Evolutionary conservation across 208 protist species (phyloP), one percentile per base, ranked within the genome.

Genomic region (Acanthamoeba royreba): DNA sequence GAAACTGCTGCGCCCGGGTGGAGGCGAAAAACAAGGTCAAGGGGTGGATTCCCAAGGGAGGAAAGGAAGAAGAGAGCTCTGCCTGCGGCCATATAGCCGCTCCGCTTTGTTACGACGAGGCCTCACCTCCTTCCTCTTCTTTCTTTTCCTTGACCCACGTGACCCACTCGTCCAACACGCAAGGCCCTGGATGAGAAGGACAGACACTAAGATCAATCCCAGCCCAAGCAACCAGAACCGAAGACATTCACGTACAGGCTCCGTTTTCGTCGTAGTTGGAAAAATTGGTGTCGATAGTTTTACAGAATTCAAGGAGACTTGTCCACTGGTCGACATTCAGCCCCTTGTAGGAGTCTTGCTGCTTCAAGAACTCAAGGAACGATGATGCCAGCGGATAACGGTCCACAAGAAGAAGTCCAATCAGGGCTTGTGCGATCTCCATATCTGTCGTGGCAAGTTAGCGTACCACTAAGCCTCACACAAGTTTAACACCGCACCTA

Each of bases 241-340:
- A 33, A 90, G 42, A 19, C 19, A 47, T n/a, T n/a, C 5, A n/a
- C 86, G 53, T 92, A 92, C 86, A 92, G 2, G 86, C 86, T 22
- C 86, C 86, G 58, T 92, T 92, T n/a, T 92, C 86, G 43, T 92
- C 86, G 61, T 92, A 92, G 86, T 92, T 92, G 42, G 3, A 89
- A 55, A 92, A 92, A 55, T 92, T 55, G 40, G 28, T 15, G 33
- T 77, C 46, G 40, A 92, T 92, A 9, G 86, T 92, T 52, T 92
- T 92, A 77, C 86, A 92, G 46, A 92, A 92, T 40, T 92, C 86
- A 19, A 92, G 58, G 11, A 92, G 86, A 49, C 86, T 92, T 92
- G 86, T 55, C 86, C 86, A 92, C 58, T 92, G 86, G 55, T 92
- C 86, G n/a, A 47, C 86, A 33, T 92, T 92, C 42, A 92, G 13